Base-by-base conservation (phyloP, 805 yeast genomes). In the Starmerella bombi region DNA sequence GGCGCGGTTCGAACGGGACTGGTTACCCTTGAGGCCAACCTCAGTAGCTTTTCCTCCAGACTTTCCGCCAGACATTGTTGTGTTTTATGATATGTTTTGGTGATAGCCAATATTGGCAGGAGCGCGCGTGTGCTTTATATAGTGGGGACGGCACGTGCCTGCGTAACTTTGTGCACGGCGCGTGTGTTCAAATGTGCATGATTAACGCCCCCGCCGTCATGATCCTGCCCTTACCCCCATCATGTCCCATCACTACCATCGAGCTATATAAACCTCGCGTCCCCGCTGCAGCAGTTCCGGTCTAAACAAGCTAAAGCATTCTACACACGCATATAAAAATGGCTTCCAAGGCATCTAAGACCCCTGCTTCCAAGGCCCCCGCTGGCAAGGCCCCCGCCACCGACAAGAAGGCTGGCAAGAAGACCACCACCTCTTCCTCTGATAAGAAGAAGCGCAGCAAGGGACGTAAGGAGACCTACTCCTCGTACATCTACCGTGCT, bases 401-500 rank as follows among this genome's bases (percentile, higher is more conserved):
- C 66, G 93, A 81, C 69, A 83, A 84, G 78, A 84, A 82, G 71
- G 91, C 94, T 63, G 82, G 82, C 60, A 80, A 80, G 75, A 85
- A 83, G 74, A 82, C 93, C 62, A 74, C 93, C 51, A 67, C 93
- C 53, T 70, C 83, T 51, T 61, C 80, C 54, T 72, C 76, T 44
- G 86, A 76, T 59, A 66, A 77, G 64, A 85, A 84, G 77, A 86
- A 81, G 80, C 84, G 93, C 74, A 63, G 83, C 56, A 86, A 85
- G 80, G 69, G 86, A 59, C 84, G 96, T 78, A 85, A 84, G 80
- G 96, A 88, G 72, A 84, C 96, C 52, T 88, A 85, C 75, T 84
- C 94, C 52, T 85, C 96, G 50, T 88, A 88, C 72, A 88, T 88
- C 65, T 88, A 86, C 91, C 88, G 88, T 71, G 96, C 86, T 55